A percentile compares a stretch with the other conserved stretches of the same genome.
These are phyloP conservation scores for Calonectria honghensis DNA, from an alignment of 2,329 filamentous ascomycete genomes.

Conservation along the genomic window DNA sequence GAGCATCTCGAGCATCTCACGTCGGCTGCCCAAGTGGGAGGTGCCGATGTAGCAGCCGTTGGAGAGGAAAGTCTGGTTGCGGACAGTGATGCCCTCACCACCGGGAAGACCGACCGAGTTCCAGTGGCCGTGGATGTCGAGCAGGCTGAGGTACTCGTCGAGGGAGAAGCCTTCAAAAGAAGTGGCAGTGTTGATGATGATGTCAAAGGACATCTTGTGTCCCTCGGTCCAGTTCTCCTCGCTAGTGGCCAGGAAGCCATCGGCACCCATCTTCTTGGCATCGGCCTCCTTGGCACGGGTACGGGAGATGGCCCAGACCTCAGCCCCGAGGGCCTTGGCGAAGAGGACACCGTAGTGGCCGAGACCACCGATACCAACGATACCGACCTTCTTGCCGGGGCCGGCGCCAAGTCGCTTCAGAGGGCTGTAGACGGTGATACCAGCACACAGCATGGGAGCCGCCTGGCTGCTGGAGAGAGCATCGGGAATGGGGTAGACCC, in stretches of 20 bases:
- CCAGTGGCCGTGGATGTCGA: constrained; percentile 89
- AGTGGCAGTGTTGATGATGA: constrained; percentile 85
- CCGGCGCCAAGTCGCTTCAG: constrained; percentile 84
- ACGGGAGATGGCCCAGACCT: constrained; percentile 78
- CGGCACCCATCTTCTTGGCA: constrained; percentile 75
- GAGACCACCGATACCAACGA: constrained; percentile 83
- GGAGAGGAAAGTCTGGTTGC: constrained; percentile 82
- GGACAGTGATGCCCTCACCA: constrained; percentile 81
- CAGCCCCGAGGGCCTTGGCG: constrained; percentile 79
- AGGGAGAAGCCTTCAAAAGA: constrained; percentile 81
- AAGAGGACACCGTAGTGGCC: constrained; percentile 84
- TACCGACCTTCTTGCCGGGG: constrained; percentile 85
- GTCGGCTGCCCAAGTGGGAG: constrained; percentile 81
- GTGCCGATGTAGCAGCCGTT: constrained; percentile 85
- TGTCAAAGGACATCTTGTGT: constrained; percentile 80
- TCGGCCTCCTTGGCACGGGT: constrained; percentile 77
- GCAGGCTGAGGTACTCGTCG: constrained; percentile 82
- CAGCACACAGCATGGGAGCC: constrained; percentile 90
- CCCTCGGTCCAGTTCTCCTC: constrained; percentile 75
- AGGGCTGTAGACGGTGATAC: constrained; percentile 86
- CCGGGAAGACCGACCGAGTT: constrained; percentile 88
- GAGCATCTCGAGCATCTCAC: constrained; percentile 83
- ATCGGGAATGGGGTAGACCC: constrained; percentile 85
- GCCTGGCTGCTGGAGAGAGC: constrained; percentile 77
- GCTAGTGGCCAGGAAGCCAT: constrained; percentile 75